A percentile compares a stretch with the other conserved stretches of the same genome.
phyloP scores from a whole-genome alignment of 768 basidiomycete genomes.

The Termitomyces sp. region DNA sequence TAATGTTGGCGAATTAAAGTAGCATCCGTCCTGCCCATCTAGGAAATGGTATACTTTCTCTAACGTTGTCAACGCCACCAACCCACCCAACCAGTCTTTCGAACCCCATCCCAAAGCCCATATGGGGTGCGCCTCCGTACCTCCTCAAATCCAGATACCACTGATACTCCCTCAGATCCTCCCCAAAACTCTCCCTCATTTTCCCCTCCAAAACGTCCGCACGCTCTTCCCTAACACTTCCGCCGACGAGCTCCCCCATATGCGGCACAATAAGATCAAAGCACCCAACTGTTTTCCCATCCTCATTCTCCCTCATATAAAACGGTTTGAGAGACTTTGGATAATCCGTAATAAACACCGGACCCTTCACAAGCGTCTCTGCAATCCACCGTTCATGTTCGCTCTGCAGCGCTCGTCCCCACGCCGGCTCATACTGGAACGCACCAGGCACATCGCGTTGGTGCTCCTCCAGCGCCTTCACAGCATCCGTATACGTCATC shows the following conservation, averaged over 20 bases:
- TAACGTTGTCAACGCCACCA: slow-evolving; percentile 82
- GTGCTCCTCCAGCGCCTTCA: slow-evolving; percentile 45
- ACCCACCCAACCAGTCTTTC: slow-evolving; percentile 88
- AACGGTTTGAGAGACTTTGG: slow-evolving; percentile 84
- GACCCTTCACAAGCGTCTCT: slow-evolving; percentile 57
- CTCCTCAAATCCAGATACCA: slow-evolving; percentile 85
- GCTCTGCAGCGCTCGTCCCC: slow-evolving; percentile 72
- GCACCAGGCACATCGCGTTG: slow-evolving; percentile 22
- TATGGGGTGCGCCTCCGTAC: slow-evolving; percentile 87
- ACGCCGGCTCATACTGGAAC: slow-evolving; percentile 56
- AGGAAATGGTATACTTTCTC: slow-evolving; percentile 90
- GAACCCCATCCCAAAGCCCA: slow-evolving; percentile 95
- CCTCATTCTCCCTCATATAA: slow-evolving; percentile 79
- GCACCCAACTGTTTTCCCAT: slow-evolving; percentile 72
- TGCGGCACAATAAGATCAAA: slow-evolving; percentile 90
- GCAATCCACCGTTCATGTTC: slow-evolving; percentile 95
- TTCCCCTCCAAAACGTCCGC: slow-evolving; percentile 39
- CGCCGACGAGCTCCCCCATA: slow-evolving; percentile 88
- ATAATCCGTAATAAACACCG: slow-evolving; percentile 91
- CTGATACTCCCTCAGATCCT: slow-evolving; percentile 34
- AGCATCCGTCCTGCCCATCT: slow-evolving; percentile 81
- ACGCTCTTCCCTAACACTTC: slow-evolving; percentile 84
- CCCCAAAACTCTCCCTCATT: slow-evolving; percentile 39
- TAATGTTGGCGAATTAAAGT: slow-evolving; percentile 29
- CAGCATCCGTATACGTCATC: slow-evolving; percentile 75